Evolutionary conservation across 208 protist species (phyloP).

Genomic region (Endotrypanum monterogeii): DNA sequence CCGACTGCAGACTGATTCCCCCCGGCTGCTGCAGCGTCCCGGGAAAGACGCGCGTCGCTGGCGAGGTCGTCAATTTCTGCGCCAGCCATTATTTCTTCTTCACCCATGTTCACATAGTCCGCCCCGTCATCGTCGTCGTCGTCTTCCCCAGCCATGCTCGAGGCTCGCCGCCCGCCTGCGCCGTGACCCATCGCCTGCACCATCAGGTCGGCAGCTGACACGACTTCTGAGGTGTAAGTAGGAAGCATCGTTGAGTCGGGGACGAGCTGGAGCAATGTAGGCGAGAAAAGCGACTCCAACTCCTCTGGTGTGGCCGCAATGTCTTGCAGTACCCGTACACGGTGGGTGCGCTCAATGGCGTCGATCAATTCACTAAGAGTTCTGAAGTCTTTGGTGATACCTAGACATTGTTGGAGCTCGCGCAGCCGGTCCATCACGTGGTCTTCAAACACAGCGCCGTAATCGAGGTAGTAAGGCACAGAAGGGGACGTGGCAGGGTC

Average conservation of each 20-base stretch:
- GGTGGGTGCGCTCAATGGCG: slow-evolving; percentile 52
- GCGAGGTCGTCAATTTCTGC: slow-evolving; percentile 68
- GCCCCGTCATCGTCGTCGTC: slow-evolving; percentile 39
- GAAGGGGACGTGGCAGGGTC: slow-evolving; percentile 14
- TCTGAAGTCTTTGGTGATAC: slow-evolving; percentile 66
- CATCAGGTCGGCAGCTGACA: slow-evolving; percentile 72
- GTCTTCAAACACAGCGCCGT: slow-evolving; percentile 74
- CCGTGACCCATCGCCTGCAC: slow-evolving; percentile 56
- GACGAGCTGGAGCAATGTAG: slow-evolving; percentile 82
- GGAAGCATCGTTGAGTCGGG: slow-evolving; percentile 82
- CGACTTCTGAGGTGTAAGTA: slow-evolving; percentile 58
- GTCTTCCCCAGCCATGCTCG: slow-evolving; percentile 21
- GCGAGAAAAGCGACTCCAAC: slow-evolving; percentile 75
- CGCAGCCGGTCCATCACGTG: slow-evolving; percentile 67
- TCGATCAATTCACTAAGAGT: slow-evolving; percentile 78
- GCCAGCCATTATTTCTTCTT: slow-evolving; percentile 36
- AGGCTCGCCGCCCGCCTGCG: slow-evolving; percentile 7
- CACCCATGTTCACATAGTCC: slow-evolving; percentile 41
- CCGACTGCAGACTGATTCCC: slow-evolving; percentile 1
- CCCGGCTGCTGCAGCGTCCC: slow-evolving; percentile 17
- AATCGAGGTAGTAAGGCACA: slow-evolving; percentile 81
- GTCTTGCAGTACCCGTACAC: slow-evolving; percentile 72
- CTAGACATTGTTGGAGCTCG: slow-evolving; percentile 58
- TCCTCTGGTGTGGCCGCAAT: slow-evolving; percentile 72
- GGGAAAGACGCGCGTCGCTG: slow-evolving; percentile 39